phyloP scores from a whole-genome alignment of 1,284 basidiomycete species.

The Leccinum griseonigrum region DNA sequence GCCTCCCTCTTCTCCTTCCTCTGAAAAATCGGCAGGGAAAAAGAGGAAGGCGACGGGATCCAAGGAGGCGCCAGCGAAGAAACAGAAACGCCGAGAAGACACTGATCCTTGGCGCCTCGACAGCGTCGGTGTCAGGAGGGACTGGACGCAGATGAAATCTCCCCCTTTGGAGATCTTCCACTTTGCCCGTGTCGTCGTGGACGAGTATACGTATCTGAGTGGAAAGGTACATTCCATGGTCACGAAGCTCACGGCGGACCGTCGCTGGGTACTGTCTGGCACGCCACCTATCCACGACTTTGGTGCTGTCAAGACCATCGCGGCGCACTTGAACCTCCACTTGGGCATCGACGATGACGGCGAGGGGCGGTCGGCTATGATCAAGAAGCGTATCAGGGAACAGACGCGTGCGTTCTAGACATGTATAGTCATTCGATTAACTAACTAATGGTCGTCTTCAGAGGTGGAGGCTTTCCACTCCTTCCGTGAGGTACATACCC shows the following conservation, averaged over 20 bases:
- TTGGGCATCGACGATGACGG: constrained; percentile 88
- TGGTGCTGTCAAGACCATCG: constrained; percentile 86
- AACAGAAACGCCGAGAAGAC: constrained; percentile 61
- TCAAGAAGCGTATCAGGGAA: constrained; percentile 80
- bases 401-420: constrained; percentile 63
- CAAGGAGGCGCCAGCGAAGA: constrained; percentile 54
- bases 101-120: constrained; percentile 82
- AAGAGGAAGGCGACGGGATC: constrained; percentile 49
- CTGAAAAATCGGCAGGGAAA: constrained; percentile 43
- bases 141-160: constrained; percentile 78
- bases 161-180: constrained; percentile 92
- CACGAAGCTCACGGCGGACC: constrained; percentile 73
- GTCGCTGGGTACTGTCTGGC: constrained; percentile 94
- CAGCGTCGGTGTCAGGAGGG: constrained; percentile 57
- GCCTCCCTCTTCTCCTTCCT: constrained; percentile 32
- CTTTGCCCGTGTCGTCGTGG: constrained; percentile 85
- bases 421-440: background rate
- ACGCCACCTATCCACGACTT: constrained; percentile 94
- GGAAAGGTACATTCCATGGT: constrained; percentile 79
- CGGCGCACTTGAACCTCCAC: constrained; percentile 82
- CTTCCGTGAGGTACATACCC: constrained; percentile 90
- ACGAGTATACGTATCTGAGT: constrained; percentile 93
- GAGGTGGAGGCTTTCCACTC: constrained; percentile 94
- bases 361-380: constrained; percentile 72
- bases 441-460: constrained; percentile 30